Evolutionary conservation across 2,329 filamentous ascomycete genomes (phyloP), one percentile per base, ranked within the genome.

Genomic region (Coniochaeta sp.): DNA sequence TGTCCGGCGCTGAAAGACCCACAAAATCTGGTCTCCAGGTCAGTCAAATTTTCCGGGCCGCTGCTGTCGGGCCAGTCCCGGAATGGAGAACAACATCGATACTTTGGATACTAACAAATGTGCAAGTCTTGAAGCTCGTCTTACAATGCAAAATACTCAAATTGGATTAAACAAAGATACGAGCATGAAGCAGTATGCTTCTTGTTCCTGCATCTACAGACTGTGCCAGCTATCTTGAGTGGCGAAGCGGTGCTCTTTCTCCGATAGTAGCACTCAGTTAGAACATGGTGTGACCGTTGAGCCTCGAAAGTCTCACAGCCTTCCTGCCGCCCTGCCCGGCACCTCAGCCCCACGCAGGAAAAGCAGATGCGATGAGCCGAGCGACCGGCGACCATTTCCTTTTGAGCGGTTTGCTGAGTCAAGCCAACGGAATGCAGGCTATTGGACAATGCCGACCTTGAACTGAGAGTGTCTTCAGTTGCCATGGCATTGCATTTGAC

Each of bases 11-110:
- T 36, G 54, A 36, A 31, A n/a, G 19, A 1, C 56, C 56, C 56
- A 58, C 56, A 34, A 24, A 57, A 19, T 24, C 54, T 44, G 56
- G 56, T 58, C 56, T 58, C 56, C 56, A 58, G 56, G 56, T 44
- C 56, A 58, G 17, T 28, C 38, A 58, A 58, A 58, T 58, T 58
- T 58, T 58, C 36, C 8, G 34, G 56, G 36, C 19, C 36, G 19
- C 17, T 22, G 31, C 31, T 4, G 7, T 38, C 31, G 54, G 31
- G 17, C 14, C 8, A 36, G 31, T 26, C 34, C 34, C 54, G 54
- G 28, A 26, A 19, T 57, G 17, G 54, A 38, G 54, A n/a, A 31
- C 43, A 17, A 8, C 22, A n/a, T 22, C 19, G 12, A 52, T 52
- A 52, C 47, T 31, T 52, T 26, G 4, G 24, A 17, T n/a, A 14